These are phyloP conservation scores for Suillus discolor DNA, from an alignment of 768 basidiomycete species.

Conservation along the genomic window DNA sequence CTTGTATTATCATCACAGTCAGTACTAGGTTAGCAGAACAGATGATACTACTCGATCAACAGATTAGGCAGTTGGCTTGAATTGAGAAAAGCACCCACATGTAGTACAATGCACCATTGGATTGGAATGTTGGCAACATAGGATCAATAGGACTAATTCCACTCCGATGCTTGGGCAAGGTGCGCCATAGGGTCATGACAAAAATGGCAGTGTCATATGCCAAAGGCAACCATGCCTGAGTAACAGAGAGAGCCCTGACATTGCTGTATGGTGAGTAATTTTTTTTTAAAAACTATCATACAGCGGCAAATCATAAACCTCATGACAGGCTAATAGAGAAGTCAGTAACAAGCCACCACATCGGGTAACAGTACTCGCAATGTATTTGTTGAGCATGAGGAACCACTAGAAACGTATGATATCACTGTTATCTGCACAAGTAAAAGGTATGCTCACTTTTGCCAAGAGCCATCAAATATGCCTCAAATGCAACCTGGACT, in stretches of 20 bases:
- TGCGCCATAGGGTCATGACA: constrained; percentile 40
- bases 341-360: background rate
- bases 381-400: background rate
- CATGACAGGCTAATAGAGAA: background rate
- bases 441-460: background rate
- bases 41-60: constrained; percentile 38
- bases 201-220: constrained; percentile 50
- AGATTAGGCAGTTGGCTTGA: background rate
- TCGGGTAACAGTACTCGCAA: background rate
- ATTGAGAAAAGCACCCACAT: constrained; percentile 27
- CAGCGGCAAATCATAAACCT: background rate
- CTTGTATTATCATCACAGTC: constrained; percentile 48
- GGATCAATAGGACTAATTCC: constrained; percentile 32
- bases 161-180: constrained; percentile 36
- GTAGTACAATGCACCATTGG: constrained; percentile 50
- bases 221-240: constrained; percentile 47
- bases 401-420: background rate
- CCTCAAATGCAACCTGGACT: background rate
- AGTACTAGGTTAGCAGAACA: constrained; percentile 45
- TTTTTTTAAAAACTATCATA: background rate
- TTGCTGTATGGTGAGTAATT: background rate
- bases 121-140: constrained; percentile 43
- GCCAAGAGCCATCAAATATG: background rate
- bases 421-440: background rate
- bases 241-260: background rate